Percentiles rank a stretch among this genome's conserved stretches.
These are phyloP conservation scores for Aspergillus bridgeri DNA, from an alignment of 495 filamentous ascomycete genomes.

Conservation along the genomic window DNA sequence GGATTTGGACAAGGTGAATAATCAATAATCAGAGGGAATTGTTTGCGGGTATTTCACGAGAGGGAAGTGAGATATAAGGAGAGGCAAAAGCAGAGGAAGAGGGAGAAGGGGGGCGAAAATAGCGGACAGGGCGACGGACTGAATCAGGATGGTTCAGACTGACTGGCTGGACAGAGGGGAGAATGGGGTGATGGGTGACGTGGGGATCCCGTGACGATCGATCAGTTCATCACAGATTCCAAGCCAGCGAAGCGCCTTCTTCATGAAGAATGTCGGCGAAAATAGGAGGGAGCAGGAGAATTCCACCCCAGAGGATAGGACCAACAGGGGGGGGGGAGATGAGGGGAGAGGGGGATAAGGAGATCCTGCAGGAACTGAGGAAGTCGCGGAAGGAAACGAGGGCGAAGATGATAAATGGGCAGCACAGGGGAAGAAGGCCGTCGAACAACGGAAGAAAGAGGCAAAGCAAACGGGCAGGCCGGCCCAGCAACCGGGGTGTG, in stretches of 20 bases:
- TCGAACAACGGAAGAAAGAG: neutral
- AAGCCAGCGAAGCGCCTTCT: neutral
- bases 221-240: slow-evolving; percentile 7
- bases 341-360: neutral
- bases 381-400: neutral
- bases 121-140: neutral
- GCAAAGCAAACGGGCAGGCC: neutral
- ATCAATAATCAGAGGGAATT: neutral
- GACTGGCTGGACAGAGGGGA: neutral
- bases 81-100: neutral
- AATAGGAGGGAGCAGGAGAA: neutral
- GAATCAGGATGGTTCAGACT: neutral
- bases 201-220: slow-evolving; percentile 10
- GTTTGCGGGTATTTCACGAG: too few species aligned
- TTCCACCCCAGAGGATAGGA: neutral
- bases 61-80: neutral
- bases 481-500: neutral
- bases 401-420: neutral
- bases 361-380: neutral
- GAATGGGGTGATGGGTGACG: slow-evolving; percentile 5
- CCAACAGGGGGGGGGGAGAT: too few species aligned
- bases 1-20: neutral
- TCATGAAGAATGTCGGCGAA: neutral
- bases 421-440: neutral
- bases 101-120: neutral